Conservation (phyloP, 2,329 filamentous ascomycete species). For the Bipolaris bicolor region DNA sequence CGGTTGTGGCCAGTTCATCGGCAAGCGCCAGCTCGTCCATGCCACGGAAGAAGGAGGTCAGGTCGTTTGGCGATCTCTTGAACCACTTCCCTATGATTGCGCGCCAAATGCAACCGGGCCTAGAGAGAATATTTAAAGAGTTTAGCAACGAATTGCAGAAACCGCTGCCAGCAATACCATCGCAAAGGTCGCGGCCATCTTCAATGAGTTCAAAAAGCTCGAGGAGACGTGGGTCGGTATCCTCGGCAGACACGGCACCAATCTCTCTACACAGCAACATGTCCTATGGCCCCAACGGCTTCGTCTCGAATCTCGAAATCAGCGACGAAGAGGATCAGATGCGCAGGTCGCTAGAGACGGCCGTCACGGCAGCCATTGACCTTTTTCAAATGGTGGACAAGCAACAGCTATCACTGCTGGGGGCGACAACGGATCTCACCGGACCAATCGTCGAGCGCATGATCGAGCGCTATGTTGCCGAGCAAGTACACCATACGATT, state of each 20-base stretch:
- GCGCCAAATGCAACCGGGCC: conserved; percentile 89
- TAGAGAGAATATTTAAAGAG: conserved; percentile 88
- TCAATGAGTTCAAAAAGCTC: conserved; percentile 44
- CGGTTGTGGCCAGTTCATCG: conserved; percentile 23
- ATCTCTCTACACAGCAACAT: conserved; percentile 48
- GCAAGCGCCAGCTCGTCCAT: conserved; percentile 48
- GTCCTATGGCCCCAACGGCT: conserved; percentile 45
- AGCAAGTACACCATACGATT: conserved; percentile 84
- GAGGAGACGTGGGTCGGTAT: conserved; percentile 43
- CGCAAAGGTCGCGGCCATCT: conserved; percentile 47
- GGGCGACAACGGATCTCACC: conserved; percentile 90
- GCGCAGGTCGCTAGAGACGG: conserved; percentile 85
- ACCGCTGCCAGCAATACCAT: conserved; percentile 76
- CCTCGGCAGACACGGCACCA: conserved; percentile 44
- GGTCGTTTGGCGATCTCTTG: conserved; percentile 86
- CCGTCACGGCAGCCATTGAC: conserved; percentile 91
- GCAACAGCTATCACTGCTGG: conserved; percentile 88
- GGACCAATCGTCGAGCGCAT: conserved; percentile 89
- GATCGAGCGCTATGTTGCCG: conserved; percentile 92
- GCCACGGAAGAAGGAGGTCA: conserved; percentile 86
- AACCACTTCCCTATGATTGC: conserved; percentile 95
- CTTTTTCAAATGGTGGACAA: conserved; percentile 96
- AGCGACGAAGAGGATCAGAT: conserved; percentile 93
- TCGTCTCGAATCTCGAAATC: conserved; percentile 62
- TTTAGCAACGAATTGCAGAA: conserved; percentile 86